Base-by-base conservation (phyloP, 2,329 filamentous ascomycete genomes). In the Nigrospora osmanthi region DNA sequence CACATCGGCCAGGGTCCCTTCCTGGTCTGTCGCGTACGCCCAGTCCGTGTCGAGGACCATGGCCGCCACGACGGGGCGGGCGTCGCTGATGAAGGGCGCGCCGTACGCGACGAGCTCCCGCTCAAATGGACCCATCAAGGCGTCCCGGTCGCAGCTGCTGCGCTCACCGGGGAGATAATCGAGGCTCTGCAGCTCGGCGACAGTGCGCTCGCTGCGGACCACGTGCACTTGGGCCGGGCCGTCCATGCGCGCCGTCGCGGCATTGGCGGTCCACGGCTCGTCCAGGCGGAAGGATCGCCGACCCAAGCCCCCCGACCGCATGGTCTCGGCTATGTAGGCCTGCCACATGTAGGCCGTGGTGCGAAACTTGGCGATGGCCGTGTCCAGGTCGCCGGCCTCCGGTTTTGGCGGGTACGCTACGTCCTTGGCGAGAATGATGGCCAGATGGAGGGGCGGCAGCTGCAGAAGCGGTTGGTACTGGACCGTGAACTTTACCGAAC, bases 271-370 rank as follows among this genome's bases (percentile, higher is more conserved):
- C 83, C 83, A 88, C 55, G 85, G 80, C 56, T 89, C 85, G 56
- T 88, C 85, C 40, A 86, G 78, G 34, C 84, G 75, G 64, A 87
- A 88, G 51, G 80, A 83, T 43, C 84, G 75, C 40, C 84, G 72
- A 11, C 81, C 82, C 50, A 88, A 81, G 23, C 79, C 78, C 54
- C 85, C 78, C 41, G 77, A 71, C 50, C 80, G 81, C 78, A 88
- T 83, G 55, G 88, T 83, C 57, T 88, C 84, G 17, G 82, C 83
- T 2, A 83, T 87, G 46, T 86, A 83, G 17, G 84, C 83, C 58
- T 89, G 85, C 83, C 85, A 87, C 45, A 88, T 72, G 60, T 87
- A 87, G 19, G 83, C 85, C 16, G 83, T 76, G 75, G 85, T 85
- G 44, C 83, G 75, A 53, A 85, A 83, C 58, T 89, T 89, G 53